phyloP scores from a whole-genome alignment of 2,329 filamentous ascomycete genomes.

The Cryphonectria radicalis region DNA sequence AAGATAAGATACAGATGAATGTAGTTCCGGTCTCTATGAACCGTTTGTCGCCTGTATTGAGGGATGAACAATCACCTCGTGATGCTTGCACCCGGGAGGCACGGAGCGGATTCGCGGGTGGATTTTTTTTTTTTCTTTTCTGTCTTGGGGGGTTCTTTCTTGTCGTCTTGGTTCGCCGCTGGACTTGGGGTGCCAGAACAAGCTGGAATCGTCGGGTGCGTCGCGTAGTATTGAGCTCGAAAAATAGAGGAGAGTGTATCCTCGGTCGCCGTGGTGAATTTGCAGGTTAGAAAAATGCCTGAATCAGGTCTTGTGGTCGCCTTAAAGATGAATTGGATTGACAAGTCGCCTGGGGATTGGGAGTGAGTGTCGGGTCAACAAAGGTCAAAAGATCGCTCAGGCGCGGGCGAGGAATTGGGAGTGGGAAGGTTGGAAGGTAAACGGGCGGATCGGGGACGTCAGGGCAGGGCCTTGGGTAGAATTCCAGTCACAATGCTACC shows the following conservation, averaged over 20 bases:
- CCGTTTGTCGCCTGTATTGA: conserved; percentile 24
- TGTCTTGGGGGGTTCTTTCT: neutral
- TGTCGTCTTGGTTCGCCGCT: conserved; percentile 23
- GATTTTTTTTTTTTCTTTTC: conserved; percentile 25
- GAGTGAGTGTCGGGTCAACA: conserved; percentile 28
- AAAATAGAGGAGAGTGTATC: conserved; percentile 20
- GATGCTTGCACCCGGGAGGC: conserved; percentile 20
- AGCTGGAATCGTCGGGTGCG: conserved; percentile 23
- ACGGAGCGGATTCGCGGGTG: conserved; percentile 21
- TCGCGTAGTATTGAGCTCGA: conserved; percentile 24
- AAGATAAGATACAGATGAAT: conserved; percentile 18
- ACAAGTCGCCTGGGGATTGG: conserved; percentile 25
- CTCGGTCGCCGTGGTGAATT: conserved; percentile 21
- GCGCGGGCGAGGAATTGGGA: conserved; percentile 13
- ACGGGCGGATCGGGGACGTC: conserved; percentile 26
- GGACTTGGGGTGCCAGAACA: conserved; percentile 15
- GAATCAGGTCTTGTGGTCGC: conserved; percentile 29
- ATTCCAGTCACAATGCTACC: conserved; percentile 13
- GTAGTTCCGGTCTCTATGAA: conserved; percentile 17
- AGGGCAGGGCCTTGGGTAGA: conserved; percentile 17
- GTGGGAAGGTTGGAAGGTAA: conserved; percentile 17
- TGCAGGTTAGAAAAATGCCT: conserved; percentile 25
- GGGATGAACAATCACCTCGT: conserved; percentile 12
- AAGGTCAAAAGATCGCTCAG: conserved; percentile 14
- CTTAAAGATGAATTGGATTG: conserved; percentile 28